Conservation (phyloP, 1,284 basidiomycete genomes). For the Cryptococcus sp. region DNA sequence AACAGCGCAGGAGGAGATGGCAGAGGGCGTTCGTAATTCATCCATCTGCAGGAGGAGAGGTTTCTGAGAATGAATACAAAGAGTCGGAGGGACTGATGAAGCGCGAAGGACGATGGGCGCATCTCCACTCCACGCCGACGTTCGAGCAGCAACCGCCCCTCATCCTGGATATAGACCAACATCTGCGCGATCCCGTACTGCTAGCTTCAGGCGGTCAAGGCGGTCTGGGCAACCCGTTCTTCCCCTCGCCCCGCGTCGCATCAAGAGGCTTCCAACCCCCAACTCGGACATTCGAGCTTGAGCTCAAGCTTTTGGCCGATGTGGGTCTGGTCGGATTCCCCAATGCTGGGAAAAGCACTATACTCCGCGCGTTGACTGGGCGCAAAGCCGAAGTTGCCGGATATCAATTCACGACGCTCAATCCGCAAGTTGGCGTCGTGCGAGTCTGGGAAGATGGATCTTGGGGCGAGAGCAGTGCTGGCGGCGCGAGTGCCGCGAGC, state of each 20-base stretch:
- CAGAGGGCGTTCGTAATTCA: constrained; percentile 46
- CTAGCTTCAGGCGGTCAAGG: constrained; percentile 78
- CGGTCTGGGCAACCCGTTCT: constrained; percentile 89
- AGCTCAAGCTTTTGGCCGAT: constrained; percentile 92
- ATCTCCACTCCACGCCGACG: constrained; percentile 22
- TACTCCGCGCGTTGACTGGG: constrained; percentile 85
- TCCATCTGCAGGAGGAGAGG: constrained; percentile 46
- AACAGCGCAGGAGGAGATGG: constrained; percentile 58
- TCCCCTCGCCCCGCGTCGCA: constrained; percentile 69
- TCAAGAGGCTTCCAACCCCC: constrained; percentile 80
- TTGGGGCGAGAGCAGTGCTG: constrained; percentile 54
- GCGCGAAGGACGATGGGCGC: constrained; percentile 61
- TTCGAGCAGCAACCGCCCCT: constrained; percentile 57
- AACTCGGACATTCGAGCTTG: constrained; percentile 78
- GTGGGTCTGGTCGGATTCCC: constrained; percentile 94
- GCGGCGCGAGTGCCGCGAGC: too few species aligned
- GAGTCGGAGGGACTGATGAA: constrained; percentile 70
- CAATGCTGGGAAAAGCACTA: constrained; percentile 79
- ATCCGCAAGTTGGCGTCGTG: constrained; percentile 92
- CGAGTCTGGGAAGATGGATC: constrained; percentile 78
- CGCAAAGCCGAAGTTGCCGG: constrained; percentile 84
- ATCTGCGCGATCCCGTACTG: constrained; percentile 60
- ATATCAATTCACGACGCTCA: constrained; percentile 93
- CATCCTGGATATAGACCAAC: constrained; percentile 62
- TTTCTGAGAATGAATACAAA: constrained; percentile 63